phyloP scores from a whole-genome alignment of 306 rosid species.

The Prunus davidiana region DNA sequence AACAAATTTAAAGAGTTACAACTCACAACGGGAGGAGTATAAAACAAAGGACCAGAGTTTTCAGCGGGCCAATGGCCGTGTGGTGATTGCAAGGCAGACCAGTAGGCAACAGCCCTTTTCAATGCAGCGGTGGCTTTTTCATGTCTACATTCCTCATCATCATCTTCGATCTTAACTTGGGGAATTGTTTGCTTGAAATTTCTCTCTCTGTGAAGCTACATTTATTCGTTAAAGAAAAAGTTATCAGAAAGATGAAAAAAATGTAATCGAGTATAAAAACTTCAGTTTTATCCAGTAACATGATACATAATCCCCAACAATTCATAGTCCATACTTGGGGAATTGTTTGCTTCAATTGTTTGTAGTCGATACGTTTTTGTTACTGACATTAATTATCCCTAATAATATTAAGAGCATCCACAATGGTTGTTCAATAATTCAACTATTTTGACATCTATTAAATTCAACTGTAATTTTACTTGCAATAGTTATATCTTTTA shows the following conservation, averaged over 20 bases:
- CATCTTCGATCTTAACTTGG: conserved; percentile 39
- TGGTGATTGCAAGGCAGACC: conserved; percentile 52
- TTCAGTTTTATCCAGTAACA: neutral
- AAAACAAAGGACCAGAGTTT: conserved; percentile 60
- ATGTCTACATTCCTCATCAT: conserved; percentile 30
- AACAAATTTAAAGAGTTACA: neutral
- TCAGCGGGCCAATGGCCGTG: conserved; percentile 93
- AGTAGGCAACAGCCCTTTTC: conserved; percentile 42
- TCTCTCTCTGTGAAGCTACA: conserved; percentile 44
- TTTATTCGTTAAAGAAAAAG: neutral
- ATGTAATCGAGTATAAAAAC: too few species aligned
- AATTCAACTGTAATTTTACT: too few species aligned
- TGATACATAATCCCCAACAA: too few species aligned
- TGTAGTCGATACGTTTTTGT: too few species aligned
- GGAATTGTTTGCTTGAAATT: conserved; percentile 52
- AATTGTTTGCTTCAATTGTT: too few species aligned
- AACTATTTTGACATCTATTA: too few species aligned
- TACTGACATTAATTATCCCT: too few species aligned
- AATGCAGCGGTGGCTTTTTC: conserved; percentile 27
- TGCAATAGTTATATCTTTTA: too few species aligned
- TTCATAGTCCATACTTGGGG: too few species aligned
- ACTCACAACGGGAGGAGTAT: conserved; percentile 60
- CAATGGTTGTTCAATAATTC: too few species aligned
- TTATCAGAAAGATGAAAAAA: neutral
- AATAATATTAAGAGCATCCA: too few species aligned